These are phyloP conservation scores for Microsporum audouinii DNA, from an alignment of 2,329 filamentous ascomycete genomes.

Conservation along the genomic window DNA sequence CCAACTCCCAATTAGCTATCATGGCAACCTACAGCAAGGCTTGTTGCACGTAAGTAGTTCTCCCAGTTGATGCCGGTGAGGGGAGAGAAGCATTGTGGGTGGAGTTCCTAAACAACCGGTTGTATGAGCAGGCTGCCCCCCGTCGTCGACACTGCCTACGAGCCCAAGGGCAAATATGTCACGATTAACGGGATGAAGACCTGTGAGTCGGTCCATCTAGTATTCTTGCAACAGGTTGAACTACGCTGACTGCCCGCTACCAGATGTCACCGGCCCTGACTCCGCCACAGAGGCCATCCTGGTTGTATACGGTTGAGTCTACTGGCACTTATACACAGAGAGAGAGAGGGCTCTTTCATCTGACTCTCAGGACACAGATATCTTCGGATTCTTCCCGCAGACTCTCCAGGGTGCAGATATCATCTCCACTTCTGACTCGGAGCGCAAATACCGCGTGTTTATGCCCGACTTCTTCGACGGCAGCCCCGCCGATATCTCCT, in stretches of 20 bases:
- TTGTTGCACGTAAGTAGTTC: slow-evolving; percentile 33
- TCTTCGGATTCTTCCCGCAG: slow-evolving; percentile 54
- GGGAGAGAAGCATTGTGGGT: not conserved
- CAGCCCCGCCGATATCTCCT: slow-evolving; percentile 51
- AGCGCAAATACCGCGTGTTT: slow-evolving; percentile 67
- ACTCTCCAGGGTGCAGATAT: slow-evolving; percentile 54
- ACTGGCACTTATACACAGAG: not conserved
- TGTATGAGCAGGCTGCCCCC: slow-evolving; percentile 28
- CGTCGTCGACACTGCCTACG: slow-evolving; percentile 37
- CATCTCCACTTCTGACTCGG: slow-evolving; percentile 51
- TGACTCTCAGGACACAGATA: slow-evolving; percentile 33
- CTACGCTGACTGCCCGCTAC: not conserved
- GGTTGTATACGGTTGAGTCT: slow-evolving; percentile 39
- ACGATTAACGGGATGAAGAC: slow-evolving; percentile 52
- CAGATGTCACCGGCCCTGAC: slow-evolving; percentile 46
- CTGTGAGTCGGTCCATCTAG: slow-evolving; percentile 30
- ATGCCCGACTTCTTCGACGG: slow-evolving; percentile 89
- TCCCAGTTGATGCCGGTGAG: not conserved
- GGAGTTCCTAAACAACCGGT: not conserved
- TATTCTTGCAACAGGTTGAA: not conserved
- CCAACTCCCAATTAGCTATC: not conserved
- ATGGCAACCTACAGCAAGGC: slow-evolving; percentile 36
- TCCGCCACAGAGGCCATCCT: slow-evolving; percentile 47
- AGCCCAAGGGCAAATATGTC: slow-evolving; percentile 48
- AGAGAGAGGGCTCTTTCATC: too few species aligned